These are phyloP conservation scores for grape (Vitis vinifera) DNA, from an alignment of 164 flowering plant genomes.

Conservation along the genomic window ASM3070453v1 NC_081811.1:12396001-12396500, in stretches of 20 bases:
- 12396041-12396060: constrained; percentile 19
- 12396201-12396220: constrained; percentile 26
- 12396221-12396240: constrained; percentile 28
- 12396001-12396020: constrained; percentile 27
- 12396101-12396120: constrained; percentile 24
- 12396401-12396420: constrained; percentile 23
- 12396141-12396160: constrained; percentile 40
- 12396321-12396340: constrained; percentile 34
- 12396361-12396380: constrained; percentile 24
- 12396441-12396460: constrained; percentile 24
- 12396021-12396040: constrained; percentile 27
- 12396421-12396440: constrained; percentile 26
- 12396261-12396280: constrained; percentile 37
- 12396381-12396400: constrained; percentile 18
- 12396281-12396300: constrained; percentile 33
- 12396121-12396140: constrained; percentile 40
- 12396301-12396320: constrained; percentile 20
- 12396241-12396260: constrained; percentile 27
- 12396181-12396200: constrained; percentile 47
- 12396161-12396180: constrained; percentile 59
- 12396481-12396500: constrained; percentile 18
- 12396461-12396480: constrained; percentile 28
- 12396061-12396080: constrained; percentile 28
- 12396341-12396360: constrained; percentile 25
- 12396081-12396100: constrained; percentile 36